Conservation (phyloP, 148 eudicot genomes). For the Silene latifolia region DNA sequence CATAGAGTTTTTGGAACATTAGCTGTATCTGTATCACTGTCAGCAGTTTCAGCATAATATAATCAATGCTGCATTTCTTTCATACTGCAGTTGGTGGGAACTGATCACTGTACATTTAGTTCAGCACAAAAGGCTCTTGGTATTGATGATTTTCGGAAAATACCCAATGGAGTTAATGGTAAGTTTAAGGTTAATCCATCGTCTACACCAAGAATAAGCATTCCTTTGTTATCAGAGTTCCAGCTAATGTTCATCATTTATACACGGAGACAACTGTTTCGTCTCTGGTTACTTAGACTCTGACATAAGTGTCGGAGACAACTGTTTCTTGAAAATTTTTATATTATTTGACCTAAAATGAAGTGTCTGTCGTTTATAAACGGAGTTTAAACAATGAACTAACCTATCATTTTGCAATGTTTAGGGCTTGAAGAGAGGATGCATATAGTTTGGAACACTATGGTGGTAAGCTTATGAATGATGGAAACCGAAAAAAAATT, state of each 20-base stretch:
- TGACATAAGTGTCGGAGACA: too few relatives aligned
- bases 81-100: conserved; percentile 81
- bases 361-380: background rate
- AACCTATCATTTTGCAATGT: conserved; percentile 1
- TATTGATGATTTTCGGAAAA: conserved; percentile 83
- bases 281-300: too few relatives aligned
- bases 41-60: background rate
- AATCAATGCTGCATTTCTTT: conserved; percentile 10
- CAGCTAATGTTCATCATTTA: too few relatives aligned
- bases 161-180: conserved; percentile 98
- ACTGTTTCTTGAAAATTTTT: too few relatives aligned
- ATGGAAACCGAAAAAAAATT: background rate
- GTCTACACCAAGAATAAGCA: too few relatives aligned
- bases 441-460: conserved; percentile 88
- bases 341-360: too few relatives aligned
- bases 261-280: too few relatives aligned
- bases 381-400: background rate
- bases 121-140: conserved; percentile 90
- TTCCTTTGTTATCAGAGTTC: too few relatives aligned
- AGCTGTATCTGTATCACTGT: background rate
- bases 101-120: conserved; percentile 93
- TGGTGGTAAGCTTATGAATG: conserved; percentile 69
- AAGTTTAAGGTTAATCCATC: conserved; percentile 5
- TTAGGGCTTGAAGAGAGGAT: conserved; percentile 95
- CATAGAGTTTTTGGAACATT: background rate